Evolutionary conservation across 176 grass and related monocot genomes (phyloP).

Genomic region (Metroxylon sagu): DNA sequence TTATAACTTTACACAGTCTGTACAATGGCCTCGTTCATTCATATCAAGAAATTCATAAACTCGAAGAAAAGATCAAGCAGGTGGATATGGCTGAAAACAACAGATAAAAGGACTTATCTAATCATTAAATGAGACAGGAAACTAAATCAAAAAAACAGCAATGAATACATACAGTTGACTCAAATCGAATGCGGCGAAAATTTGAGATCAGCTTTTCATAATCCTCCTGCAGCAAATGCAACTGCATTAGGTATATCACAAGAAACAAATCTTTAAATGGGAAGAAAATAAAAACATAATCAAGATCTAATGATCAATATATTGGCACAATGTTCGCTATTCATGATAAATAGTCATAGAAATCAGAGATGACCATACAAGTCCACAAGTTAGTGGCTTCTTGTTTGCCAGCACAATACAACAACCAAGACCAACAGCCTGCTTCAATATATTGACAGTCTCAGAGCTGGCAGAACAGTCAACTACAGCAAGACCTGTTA

Average conservation of each 20-base stretch:
- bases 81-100: no score
- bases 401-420: constrained; percentile 78
- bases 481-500: constrained; percentile 67
- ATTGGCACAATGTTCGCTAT: no score
- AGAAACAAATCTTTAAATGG: no score
- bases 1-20: no score
- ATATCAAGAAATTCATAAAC: no score
- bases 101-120: no score
- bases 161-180: constrained; percentile 70
- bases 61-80: no score
- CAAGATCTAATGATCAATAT: no score
- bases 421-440: constrained; percentile 43
- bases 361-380: constrained; percentile 34
- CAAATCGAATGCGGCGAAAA: constrained; percentile 67
- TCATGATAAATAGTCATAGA: no score
- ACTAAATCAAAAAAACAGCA: constrained; percentile 2
- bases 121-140: background rate
- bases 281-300: no score
- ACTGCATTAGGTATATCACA: no score
- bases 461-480: constrained; percentile 86
- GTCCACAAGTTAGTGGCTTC: constrained; percentile 70
- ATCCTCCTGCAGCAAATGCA: constrained; percentile 37
- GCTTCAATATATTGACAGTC: constrained; percentile 49
- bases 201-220: constrained; percentile 61
- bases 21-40: no score